Evolutionary conservation across 139 green algal genomes (phyloP).

Genomic region (Dunaliella primolecta): DNA sequence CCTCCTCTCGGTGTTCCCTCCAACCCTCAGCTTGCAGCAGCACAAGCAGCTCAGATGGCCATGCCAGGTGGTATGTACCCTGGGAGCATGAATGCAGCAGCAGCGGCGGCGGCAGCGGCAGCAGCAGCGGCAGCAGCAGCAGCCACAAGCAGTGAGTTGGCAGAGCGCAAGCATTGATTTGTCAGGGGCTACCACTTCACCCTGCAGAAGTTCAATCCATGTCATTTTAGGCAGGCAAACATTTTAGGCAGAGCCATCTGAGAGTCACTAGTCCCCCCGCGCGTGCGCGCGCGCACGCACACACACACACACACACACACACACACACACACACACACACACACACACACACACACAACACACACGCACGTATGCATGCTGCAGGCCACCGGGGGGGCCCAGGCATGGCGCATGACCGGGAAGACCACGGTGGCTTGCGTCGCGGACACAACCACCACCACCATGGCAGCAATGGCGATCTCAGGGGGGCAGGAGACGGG

Average conservation of each 20-base stretch:
- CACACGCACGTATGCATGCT: no score
- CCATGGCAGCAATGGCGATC: not conserved
- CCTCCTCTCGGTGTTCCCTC: slow-evolving; percentile 16
- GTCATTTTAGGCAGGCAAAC: no score
- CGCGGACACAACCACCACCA: not conserved
- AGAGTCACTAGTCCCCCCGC: no score
- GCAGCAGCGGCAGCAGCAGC: slow-evolving; percentile 59
- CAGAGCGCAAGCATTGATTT: no score
- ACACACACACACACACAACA: no score
- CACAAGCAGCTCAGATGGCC: slow-evolving; percentile 61
- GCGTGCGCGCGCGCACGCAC: no score
- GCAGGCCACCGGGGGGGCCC: not conserved
- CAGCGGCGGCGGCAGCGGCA: slow-evolving; percentile 53
- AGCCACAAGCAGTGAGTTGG: slow-evolving; percentile 32
- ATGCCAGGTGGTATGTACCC: slow-evolving; percentile 34
- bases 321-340: no score
- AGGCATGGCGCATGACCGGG: slow-evolving; percentile 2
- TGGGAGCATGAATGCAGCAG: slow-evolving; percentile 43
- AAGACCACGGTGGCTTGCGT: slow-evolving; percentile 1
- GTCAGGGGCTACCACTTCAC: no score
- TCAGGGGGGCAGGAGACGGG: not conserved
- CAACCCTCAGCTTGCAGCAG: slow-evolving; percentile 46
- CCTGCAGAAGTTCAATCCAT: no score
- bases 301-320: no score
- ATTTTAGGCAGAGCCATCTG: no score